Percentiles rank a stretch among this genome's conserved stretches.
Conservation (phyloP, 805 yeast species). For the Saccharomyces paradoxus region DNA sequence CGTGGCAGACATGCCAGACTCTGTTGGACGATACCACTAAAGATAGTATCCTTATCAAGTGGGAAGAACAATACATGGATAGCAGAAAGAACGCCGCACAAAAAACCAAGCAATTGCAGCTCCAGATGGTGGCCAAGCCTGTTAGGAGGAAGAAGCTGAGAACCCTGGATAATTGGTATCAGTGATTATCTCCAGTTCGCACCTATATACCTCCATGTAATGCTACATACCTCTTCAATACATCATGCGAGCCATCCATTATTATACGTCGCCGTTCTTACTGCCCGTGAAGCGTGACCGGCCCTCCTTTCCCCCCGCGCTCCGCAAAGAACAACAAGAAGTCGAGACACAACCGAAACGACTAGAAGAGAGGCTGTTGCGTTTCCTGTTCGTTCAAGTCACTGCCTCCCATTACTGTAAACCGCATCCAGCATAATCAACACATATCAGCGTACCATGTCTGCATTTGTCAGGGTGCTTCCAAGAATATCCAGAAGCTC, state of each 20-base stretch:
- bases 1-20: conserved; percentile 91
- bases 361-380: neutral
- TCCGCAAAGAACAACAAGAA: neutral
- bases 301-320: neutral
- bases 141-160: conserved; percentile 1
- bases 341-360: neutral
- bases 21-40: conserved; percentile 39
- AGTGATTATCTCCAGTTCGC: neutral
- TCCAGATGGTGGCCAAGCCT: neutral
- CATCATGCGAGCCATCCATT: neutral
- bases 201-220: neutral
- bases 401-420: neutral
- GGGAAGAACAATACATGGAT: conserved; percentile 41
- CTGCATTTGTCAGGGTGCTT: conserved; percentile 23
- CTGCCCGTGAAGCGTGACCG: neutral
- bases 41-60: conserved; percentile 47
- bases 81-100: conserved; percentile 23
- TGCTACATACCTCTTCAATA: neutral
- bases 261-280: neutral
- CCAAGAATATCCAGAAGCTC: conserved; percentile 20
- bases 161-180: conserved; percentile 7
- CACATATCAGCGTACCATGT: conserved; percentile 13
- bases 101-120: neutral
- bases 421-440: neutral
- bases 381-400: neutral